Evolutionary conservation across 352 stramenopile genomes (phyloP).

Genomic region (Globisporangium viniferum): DNA sequence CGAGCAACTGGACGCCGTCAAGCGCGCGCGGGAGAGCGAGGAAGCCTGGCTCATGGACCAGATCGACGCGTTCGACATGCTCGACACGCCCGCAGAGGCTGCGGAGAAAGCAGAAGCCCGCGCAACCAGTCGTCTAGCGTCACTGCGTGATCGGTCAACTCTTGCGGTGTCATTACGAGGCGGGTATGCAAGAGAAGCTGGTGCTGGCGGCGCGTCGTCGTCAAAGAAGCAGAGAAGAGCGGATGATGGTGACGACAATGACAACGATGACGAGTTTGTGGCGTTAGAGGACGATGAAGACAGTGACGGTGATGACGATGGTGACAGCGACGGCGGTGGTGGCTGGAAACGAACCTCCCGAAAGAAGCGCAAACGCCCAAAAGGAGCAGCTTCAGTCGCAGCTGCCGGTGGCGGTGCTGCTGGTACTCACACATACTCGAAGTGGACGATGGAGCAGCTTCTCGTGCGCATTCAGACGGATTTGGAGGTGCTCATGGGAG

Average conservation of each 20-base stretch:
- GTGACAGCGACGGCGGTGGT: background rate
- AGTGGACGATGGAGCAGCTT: conserved; percentile 51
- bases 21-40: conserved; percentile 30
- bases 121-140: background rate
- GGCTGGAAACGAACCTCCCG: background rate
- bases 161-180: background rate
- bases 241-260: background rate
- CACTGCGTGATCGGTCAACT: background rate
- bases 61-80: conserved; percentile 45
- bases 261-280: conserved; percentile 15
- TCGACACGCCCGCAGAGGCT: conserved; percentile 5
- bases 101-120: background rate
- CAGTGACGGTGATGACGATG: background rate
- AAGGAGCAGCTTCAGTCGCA: background rate
- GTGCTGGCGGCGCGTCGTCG: background rate
- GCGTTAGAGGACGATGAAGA: conserved; percentile 12
- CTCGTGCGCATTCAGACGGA: conserved; percentile 32
- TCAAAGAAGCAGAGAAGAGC: background rate
- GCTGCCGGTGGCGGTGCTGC: background rate
- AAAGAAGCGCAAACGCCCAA: conserved; percentile 2
- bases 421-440: conserved; percentile 21
- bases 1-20: conserved; percentile 46
- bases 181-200: background rate
- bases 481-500: conserved; percentile 21
- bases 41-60: conserved; percentile 52